A percentile compares a stretch with the other conserved stretches of the same genome.
phyloP scores from a whole-genome alignment of 805 yeast species.

The Candida piceae region DNA sequence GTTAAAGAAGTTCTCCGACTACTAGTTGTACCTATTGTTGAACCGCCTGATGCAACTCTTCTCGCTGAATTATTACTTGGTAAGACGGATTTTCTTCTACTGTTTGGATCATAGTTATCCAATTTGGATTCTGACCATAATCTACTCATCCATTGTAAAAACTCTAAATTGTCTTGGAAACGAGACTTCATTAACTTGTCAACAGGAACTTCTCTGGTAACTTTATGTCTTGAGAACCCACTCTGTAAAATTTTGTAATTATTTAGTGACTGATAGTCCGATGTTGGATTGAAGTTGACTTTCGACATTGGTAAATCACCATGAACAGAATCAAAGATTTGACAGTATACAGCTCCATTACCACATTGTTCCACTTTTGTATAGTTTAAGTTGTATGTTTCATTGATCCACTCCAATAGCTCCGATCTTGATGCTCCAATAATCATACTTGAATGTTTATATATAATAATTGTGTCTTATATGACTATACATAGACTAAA shows the following conservation, averaged over 20 bases:
- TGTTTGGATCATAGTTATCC: constrained; percentile 66
- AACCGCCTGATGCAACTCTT: constrained; percentile 15
- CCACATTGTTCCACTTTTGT: constrained; percentile 91
- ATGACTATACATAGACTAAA: no score
- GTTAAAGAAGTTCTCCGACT: constrained; percentile 6
- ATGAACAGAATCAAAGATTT: constrained; percentile 78
- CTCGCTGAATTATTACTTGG: constrained; percentile 17
- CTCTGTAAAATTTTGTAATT: constrained; percentile 86
- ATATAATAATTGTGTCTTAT: no score
- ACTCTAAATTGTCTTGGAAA: constrained; percentile 90
- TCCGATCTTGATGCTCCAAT: constrained; percentile 80
- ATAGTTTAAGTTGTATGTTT: constrained; percentile 57
- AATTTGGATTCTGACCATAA: constrained; percentile 77
- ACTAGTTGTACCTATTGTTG: background rate
- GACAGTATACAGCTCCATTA: constrained; percentile 92
- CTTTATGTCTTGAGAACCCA: constrained; percentile 63
- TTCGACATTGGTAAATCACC: constrained; percentile 77
- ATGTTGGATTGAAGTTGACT: constrained; percentile 65
- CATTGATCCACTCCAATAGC: constrained; percentile 79
- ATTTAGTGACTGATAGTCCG: constrained; percentile 70
- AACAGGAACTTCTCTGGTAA: constrained; percentile 73
- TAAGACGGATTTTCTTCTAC: constrained; percentile 40
- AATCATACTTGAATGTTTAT: constrained; percentile 13
- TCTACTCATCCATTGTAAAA: constrained; percentile 85
- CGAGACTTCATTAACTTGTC: constrained; percentile 80